A percentile compares a stretch with the other conserved stretches of the same genome.
phyloP scores from a whole-genome alignment of 257 asterid species.

The Lantana camara region DNA sequence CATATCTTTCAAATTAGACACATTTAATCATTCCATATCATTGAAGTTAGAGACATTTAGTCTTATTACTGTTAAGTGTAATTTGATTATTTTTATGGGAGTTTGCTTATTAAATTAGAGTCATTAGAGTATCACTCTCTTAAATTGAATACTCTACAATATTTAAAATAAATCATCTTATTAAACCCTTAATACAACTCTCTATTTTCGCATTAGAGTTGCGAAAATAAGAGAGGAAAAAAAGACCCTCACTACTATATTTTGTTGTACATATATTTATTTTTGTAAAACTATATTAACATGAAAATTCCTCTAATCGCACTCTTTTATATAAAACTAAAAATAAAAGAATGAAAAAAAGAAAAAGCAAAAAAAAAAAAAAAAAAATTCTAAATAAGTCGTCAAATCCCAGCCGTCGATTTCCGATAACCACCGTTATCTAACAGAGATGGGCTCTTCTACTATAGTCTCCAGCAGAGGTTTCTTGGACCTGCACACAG shows the following conservation, averaged over 20 bases:
- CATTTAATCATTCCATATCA: no score
- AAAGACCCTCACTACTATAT: not conserved
- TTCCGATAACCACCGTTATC: slow-evolving; percentile 27
- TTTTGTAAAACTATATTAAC: not conserved
- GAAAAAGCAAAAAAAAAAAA: not conserved
- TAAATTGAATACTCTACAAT: no score
- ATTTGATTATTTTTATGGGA: no score
- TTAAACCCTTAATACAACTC: no score
- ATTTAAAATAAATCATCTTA: no score
- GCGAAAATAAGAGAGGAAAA: not conserved
- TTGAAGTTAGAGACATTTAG: no score
- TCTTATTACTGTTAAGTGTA: no score
- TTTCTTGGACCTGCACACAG: slow-evolving; percentile 77
- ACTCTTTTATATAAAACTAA: not conserved
- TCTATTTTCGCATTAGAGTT: no score
- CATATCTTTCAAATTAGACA: no score
- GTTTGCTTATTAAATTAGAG: no score
- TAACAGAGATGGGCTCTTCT: slow-evolving; percentile 55
- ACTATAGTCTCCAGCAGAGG: slow-evolving; percentile 84
- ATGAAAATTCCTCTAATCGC: not conserved
- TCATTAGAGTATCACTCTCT: no score
- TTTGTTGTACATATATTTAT: not conserved
- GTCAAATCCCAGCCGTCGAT: not conserved
- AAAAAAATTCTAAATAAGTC: not conserved
- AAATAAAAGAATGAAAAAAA: not conserved